Evolutionary conservation across 306 rosid species (phyloP).

Genomic region (Cyclanthera cordifolia): DNA sequence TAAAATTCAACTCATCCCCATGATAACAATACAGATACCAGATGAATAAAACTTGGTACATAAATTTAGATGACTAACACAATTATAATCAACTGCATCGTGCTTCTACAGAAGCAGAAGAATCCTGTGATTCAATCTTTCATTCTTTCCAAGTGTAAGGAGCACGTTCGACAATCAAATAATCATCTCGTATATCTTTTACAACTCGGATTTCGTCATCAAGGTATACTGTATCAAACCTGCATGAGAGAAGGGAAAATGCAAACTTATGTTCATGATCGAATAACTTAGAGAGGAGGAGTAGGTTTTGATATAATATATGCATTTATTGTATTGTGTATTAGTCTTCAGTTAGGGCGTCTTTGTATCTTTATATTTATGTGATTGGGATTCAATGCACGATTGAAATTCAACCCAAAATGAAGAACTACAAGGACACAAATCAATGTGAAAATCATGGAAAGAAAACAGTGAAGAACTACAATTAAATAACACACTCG

Average conservation of each 20-base stretch:
- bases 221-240: slow-evolving; percentile 70
- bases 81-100: background rate
- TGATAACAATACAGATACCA: background rate
- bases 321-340: too few relatives aligned
- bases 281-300: background rate
- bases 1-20: background rate
- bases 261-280: background rate
- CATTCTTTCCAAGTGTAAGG: slow-evolving; percentile 68
- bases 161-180: slow-evolving; percentile 71
- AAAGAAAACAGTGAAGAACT: too few relatives aligned
- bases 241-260: slow-evolving; percentile 13
- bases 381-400: too few relatives aligned
- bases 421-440: too few relatives aligned
- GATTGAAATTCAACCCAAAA: too few relatives aligned
- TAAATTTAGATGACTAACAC: background rate
- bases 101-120: background rate
- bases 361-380: too few relatives aligned
- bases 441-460: too few relatives aligned
- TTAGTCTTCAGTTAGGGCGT: too few relatives aligned
- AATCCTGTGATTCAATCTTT: background rate
- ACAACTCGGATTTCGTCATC: slow-evolving; percentile 64
- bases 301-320: too few relatives aligned
- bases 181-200: slow-evolving; percentile 80
- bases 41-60: background rate
- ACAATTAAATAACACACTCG: too few relatives aligned